Evolutionary conservation across 768 basidiomycete species (phyloP), one percentile per base, ranked within the genome.

Genomic region (Omphalotus guepiniiformis): DNA sequence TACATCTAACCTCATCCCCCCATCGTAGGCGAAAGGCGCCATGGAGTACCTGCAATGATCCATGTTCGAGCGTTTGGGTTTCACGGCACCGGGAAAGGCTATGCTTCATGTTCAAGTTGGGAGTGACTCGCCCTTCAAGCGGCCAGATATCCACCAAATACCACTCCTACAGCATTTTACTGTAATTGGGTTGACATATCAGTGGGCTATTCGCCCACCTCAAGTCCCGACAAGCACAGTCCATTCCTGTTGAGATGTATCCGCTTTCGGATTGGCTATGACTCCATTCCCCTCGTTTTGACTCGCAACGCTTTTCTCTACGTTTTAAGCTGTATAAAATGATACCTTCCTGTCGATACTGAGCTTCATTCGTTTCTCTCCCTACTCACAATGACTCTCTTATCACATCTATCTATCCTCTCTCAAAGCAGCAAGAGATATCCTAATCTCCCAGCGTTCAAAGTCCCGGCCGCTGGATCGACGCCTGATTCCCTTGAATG

Each of bases 361-460:
- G 22, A 36, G 13, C 22, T 46, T 36, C 6, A 36, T 18, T 8
- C 15, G 16, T n/a, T 19, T 13, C n/a, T 29, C 41, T 29, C 1
- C 32, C 13, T 22, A 41, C 28, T 9, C 9, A 1, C 16, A 32
- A 44, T 44, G 42, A 5, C 34, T 9, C 22, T 46, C 6, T 15
- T 22, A n/a, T 21, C 82, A 27, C 86, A 88, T 61, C 76, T 88
- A 21, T 76, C 81, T 27, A 68, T 84, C 53, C 75, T 88, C 52
- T 72, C 83, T 49, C 65, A 74, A 38, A 78, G 74, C 52, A 74
- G 81, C n/a, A 54, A 68, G 39, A 69, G 63, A 48, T 71, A 72
- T 58, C 69, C 82, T 15, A 64, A 69, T 22, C 63, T 72, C 2
- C 69, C 78, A 32, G 80, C 77, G 54, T 88, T 88, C 70, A 76